Evolutionary conservation across 768 basidiomycete species (phyloP).

Genomic region (Kwoniella dejecticola): DNA sequence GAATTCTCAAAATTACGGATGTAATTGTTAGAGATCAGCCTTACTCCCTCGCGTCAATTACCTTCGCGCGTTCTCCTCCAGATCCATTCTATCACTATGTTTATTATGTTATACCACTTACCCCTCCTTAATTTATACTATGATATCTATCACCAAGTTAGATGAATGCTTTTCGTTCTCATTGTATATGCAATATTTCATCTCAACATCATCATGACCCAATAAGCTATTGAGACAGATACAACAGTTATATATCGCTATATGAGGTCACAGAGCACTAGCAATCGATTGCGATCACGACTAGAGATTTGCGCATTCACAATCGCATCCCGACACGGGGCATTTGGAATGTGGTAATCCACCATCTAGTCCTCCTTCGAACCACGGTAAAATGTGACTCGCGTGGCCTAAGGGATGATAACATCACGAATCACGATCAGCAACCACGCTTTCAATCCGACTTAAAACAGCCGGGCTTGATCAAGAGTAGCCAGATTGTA

Average conservation of each 20-base stretch:
- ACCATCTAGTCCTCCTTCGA: conserved; percentile 49
- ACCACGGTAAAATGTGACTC: conserved; percentile 54
- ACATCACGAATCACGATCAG: background rate
- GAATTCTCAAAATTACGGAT: conserved; percentile 84
- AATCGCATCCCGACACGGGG: conserved; percentile 51
- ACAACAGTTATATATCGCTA: too few species aligned
- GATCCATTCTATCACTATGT: background rate
- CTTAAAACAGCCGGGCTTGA: too few species aligned
- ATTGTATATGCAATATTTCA: background rate
- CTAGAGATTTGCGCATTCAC: conserved; percentile 45
- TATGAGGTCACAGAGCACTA: too few species aligned
- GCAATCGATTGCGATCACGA: too few species aligned
- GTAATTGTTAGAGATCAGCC: conserved; percentile 69
- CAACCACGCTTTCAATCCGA: too few species aligned
- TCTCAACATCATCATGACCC: too few species aligned
- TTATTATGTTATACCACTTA: background rate
- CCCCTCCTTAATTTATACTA: background rate
- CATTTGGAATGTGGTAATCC: conserved; percentile 40
- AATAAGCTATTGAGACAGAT: too few species aligned
- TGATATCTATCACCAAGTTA: conserved; percentile 5
- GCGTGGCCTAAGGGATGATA: conserved; percentile 38
- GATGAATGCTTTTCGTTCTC: conserved; percentile 10
- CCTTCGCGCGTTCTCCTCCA: background rate
- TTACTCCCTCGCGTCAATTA: background rate
- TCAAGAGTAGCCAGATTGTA: too few species aligned